Evolutionary conservation across 768 basidiomycete species (phyloP).

Genomic region (Hypholoma sublateritium): DNA sequence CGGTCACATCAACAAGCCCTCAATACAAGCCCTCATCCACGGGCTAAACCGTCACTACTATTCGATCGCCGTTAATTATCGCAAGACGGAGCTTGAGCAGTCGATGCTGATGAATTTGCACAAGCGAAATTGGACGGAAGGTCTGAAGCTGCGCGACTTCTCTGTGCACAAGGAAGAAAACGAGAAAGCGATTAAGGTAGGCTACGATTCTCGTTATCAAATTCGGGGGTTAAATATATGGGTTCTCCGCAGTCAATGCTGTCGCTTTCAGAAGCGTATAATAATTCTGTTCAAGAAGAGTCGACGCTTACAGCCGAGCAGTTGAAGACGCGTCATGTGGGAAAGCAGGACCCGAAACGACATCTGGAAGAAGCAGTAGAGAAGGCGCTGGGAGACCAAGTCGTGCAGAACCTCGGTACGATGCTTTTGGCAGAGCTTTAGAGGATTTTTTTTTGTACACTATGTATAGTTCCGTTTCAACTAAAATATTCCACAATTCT

Average conservation of each 20-base stretch:
- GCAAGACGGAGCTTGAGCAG: constrained; percentile 98
- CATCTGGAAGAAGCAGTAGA: constrained; percentile 98
- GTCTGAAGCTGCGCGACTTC: constrained; percentile 89
- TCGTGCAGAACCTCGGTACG: constrained; percentile 92
- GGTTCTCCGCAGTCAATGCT: constrained; percentile 77
- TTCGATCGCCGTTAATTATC: constrained; percentile 95
- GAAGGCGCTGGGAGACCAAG: constrained; percentile 97
- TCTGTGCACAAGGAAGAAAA: constrained; percentile 84
- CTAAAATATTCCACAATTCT: neutral
- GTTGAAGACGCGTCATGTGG: constrained; percentile 95
- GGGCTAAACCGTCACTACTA: constrained; percentile 98
- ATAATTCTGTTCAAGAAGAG: constrained; percentile 97
- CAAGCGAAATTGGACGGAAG: constrained; percentile 99
- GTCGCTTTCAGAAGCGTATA: constrained; percentile 88
- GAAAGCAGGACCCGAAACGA: constrained; percentile 97
- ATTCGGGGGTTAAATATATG: constrained; percentile 5
- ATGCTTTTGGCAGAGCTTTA: constrained; percentile 93
- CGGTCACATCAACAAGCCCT: constrained; percentile 99
- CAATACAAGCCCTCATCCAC: constrained; percentile 97
- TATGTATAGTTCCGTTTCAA: constrained; percentile 12
- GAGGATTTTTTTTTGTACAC: constrained; percentile 19
- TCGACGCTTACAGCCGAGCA: constrained; percentile 92
- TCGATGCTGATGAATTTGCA: constrained; percentile 99
- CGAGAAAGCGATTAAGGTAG: constrained; percentile 92
- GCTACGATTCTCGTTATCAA: constrained; percentile 16